Evolutionary conservation across 139 green algal species (phyloP), one percentile per base, ranked within the genome.

Genomic region (Tetradesmus lagerheimii): DNA sequence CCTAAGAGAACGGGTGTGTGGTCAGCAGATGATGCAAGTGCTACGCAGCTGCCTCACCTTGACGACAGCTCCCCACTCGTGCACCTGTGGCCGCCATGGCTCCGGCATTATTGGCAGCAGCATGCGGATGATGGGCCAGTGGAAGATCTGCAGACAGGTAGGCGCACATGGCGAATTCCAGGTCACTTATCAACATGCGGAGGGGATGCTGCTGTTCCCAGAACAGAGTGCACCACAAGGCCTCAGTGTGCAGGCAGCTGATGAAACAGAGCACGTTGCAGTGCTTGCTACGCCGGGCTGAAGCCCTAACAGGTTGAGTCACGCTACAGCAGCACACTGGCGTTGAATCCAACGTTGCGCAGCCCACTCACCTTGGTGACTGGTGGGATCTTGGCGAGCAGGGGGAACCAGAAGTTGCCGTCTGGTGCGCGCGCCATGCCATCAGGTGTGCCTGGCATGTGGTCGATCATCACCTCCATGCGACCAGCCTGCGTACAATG

Each of bases 391-490:
- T 81, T 89, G 4, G 83, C 53, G 2, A 93, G 79, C 31, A 96
- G 47, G 0, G 91, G 78, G 11, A 96, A 66, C 94, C 93, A 96
- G 89, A 96, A 96, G 87, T 78, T 92, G 34, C 93, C 93, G 62
- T 95, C 93, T 6, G 80, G 45, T 0, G 83, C 80, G 0, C 74
- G 80, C 16, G 80, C 77, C 20, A 96, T 87, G 57, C 94, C 94
- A 57, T 96, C 94, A 0, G 94, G 94, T 27, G 94, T 94, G n/a
- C 94, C 94, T 1, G 94, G 94, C 53, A 96, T 86, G 27, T 85
- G 47, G 43, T 91, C 86, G 16, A 94, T 91, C 29, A 95, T 57
- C 0, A 92, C 64, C 45, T 95, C 92, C 34, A 47, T 82, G 1
- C 83, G 80, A 25, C 94, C 94, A 11, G 86, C 90, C 91, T 95